These are phyloP conservation scores for Alternaria panax DNA, from an alignment of 2,329 filamentous ascomycete genomes.

Conservation along the genomic window DNA sequence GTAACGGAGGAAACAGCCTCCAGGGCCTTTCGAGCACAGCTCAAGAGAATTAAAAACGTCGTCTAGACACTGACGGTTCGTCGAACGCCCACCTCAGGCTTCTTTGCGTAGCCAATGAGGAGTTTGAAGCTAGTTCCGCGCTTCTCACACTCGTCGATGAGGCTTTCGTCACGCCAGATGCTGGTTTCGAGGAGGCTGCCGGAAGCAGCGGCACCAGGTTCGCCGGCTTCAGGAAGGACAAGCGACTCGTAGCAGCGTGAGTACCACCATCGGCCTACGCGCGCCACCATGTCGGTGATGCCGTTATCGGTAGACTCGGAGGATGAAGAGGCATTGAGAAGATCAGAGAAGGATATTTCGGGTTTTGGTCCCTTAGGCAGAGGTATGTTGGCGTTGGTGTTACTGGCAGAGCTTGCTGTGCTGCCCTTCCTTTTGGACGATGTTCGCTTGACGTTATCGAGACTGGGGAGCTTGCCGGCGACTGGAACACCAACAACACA, in stretches of 20 bases:
- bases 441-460: conserved; percentile 33
- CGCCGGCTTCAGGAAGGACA: conserved; percentile 52
- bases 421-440: conserved; percentile 40
- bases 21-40: conserved; percentile 44
- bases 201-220: conserved; percentile 44
- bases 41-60: conserved; percentile 27
- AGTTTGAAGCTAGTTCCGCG: conserved; percentile 87
- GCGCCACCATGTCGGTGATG: conserved; percentile 90
- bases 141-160: conserved; percentile 85
- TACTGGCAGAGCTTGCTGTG: conserved; percentile 34
- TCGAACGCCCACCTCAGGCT: conserved; percentile 63
- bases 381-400: conserved; percentile 20
- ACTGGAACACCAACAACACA: conserved; percentile 82
- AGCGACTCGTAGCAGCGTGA: conserved; percentile 85
- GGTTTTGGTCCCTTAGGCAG: conserved; percentile 34
- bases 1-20: conserved; percentile 24
- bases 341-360: conserved; percentile 48
- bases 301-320: conserved; percentile 71
- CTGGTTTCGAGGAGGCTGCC: conserved; percentile 59
- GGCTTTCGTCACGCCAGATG: conserved; percentile 78
- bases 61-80: conserved; percentile 59
- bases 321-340: conserved; percentile 41
- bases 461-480: conserved; percentile 56
- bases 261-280: conserved; percentile 97
- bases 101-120: conserved; percentile 89